phyloP scores from a whole-genome alignment of 805 yeast species.

The Millerozyma miso region DNA sequence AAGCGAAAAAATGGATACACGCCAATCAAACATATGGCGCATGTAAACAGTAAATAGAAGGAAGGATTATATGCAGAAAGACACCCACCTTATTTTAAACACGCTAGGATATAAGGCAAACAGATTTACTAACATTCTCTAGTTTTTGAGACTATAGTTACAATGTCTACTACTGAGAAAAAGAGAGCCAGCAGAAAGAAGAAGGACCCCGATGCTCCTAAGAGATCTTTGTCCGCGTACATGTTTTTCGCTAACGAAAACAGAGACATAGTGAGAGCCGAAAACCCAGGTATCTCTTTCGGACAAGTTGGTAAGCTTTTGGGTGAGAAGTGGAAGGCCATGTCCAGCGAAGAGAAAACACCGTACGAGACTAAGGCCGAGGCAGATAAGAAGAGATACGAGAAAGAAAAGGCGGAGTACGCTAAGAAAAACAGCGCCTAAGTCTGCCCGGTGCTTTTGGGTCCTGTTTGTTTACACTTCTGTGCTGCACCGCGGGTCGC shows the following conservation, averaged over 20 bases:
- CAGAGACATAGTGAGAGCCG: conserved; percentile 93
- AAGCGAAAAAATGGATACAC: background rate
- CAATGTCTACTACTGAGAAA: conserved; percentile 29
- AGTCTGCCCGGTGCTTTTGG: background rate
- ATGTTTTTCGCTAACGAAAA: conserved; percentile 98
- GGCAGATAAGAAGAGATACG: conserved; percentile 96
- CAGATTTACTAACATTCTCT: background rate
- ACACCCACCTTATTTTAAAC: background rate
- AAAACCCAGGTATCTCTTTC: conserved; percentile 92
- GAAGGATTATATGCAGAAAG: background rate
- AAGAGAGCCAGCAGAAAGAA: conserved; percentile 44
- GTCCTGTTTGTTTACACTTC: too few relatives aligned
- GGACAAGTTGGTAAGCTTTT: conserved; percentile 93
- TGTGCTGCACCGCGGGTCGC: too few relatives aligned
- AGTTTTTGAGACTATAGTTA: conserved; percentile 1
- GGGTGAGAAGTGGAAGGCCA: conserved; percentile 96
- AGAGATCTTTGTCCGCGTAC: conserved; percentile 96
- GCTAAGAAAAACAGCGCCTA: conserved; percentile 31
- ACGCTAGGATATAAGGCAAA: background rate
- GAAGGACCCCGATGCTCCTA: conserved; percentile 96
- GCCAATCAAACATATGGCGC: background rate
- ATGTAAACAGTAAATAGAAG: background rate
- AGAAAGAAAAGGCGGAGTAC: conserved; percentile 89
- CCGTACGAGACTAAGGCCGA: conserved; percentile 94
- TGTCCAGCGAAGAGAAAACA: conserved; percentile 72